Conservation (phyloP, 2,329 filamentous ascomycete genomes). For the Sporothrix brasiliensis region DNA sequence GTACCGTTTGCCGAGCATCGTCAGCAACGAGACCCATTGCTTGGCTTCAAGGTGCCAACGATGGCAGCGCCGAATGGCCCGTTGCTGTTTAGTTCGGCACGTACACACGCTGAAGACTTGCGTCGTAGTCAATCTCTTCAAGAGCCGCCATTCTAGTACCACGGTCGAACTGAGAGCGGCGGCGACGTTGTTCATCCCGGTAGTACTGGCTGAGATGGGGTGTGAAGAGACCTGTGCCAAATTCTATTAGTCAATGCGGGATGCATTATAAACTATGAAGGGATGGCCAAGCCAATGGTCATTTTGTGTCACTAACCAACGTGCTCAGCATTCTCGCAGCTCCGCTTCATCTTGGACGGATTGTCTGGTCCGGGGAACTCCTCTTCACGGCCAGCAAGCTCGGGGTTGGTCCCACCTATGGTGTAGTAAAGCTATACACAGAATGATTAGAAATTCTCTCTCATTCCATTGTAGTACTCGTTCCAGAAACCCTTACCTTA, state of each 20-base stretch:
- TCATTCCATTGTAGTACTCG: neutral
- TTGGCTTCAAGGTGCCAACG: conserved; percentile 24
- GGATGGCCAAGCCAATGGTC: too few relatives aligned
- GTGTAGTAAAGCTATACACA: conserved; percentile 55
- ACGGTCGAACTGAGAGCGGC: conserved; percentile 78
- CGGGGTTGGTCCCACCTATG: conserved; percentile 51
- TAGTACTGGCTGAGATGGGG: conserved; percentile 74
- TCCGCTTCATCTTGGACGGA: conserved; percentile 81
- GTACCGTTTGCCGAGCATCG: conserved; percentile 23
- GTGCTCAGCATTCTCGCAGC: conserved; percentile 82
- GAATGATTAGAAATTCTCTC: conserved; percentile 34
- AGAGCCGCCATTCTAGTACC: conserved; percentile 73
- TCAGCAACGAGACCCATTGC: conserved; percentile 11
- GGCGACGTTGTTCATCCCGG: conserved; percentile 73
- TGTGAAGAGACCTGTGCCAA: conserved; percentile 69
- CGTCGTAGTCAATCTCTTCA: conserved; percentile 62
- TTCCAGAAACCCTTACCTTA: conserved; percentile 58
- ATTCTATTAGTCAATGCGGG: neutral
- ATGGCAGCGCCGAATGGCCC: conserved; percentile 2
- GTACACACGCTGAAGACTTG: conserved; percentile 44
- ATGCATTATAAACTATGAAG: neutral
- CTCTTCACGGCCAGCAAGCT: conserved; percentile 70
- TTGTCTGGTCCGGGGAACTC: conserved; percentile 80
- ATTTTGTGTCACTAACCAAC: conserved; percentile 62
- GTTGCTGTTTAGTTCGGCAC: conserved; percentile 26